Evolutionary conservation across 148 eudicot genomes (phyloP), one percentile per base, ranked within the genome.

Genomic region (Heliamphora exappendiculata): DNA sequence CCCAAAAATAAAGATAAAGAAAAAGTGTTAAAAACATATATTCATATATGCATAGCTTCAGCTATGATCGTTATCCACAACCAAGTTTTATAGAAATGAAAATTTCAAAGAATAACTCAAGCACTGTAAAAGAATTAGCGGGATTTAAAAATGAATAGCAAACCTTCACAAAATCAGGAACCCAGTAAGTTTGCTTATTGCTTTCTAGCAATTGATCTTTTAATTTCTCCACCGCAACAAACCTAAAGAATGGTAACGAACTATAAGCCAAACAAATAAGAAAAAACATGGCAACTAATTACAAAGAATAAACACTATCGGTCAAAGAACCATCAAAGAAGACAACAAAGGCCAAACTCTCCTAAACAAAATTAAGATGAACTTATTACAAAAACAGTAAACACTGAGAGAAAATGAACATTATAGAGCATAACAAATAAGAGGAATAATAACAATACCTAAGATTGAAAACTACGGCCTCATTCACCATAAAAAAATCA

Each of bases 91-190:
- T 1, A 3, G 13, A 49, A 17, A 53, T 22, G 3, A n/a, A 17
- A 17, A 53, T 17, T 53, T 12, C 22, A 22, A 41, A 37, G 14
- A n/a, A 4, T 42, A 67, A 41, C n/a, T 24, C 3, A 34, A 70
- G 44, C 31, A 55, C 16, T 24, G n/a, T 19, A n/a, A 22, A 7
- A 22, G 1, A 60, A 55, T 7, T 12, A 47, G 5, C 22, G 14
- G 19, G 50, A 39, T 64, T 33, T 57, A 50, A 19, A 7, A 7
- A 72, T 29, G 39, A 11, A 57, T 42, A 13, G 17, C 80, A 58
- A 72, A 92, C 97, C 97, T 95, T 95, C 71, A 95, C 99, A 83
- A 95, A 95, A 78, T 89, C 90, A 76, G 99, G 99, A 58, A 95
- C 99, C 99, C 99, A 95, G 67, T 88, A 89, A 3, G 99, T 95